Conservation (phyloP, 305 asterid species). For the Fraxinus greggii region DNA sequence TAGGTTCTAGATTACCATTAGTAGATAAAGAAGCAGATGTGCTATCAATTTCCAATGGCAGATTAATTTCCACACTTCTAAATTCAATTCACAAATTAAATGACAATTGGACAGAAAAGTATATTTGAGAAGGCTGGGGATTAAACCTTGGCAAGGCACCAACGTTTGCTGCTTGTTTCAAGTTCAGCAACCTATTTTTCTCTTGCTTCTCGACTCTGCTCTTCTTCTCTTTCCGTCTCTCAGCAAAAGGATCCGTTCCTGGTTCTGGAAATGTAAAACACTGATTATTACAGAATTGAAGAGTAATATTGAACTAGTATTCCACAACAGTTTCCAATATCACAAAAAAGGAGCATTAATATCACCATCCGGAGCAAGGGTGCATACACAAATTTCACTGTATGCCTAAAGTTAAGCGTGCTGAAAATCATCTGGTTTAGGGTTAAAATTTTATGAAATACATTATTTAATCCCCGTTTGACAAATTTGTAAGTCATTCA, state of each 20-base stretch:
- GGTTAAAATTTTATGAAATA: neutral
- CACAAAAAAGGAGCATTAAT: neutral
- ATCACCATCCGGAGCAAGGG: neutral
- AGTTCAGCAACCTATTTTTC: constrained; percentile 65
- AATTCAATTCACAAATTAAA: neutral
- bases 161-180: constrained; percentile 78
- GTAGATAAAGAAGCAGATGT: neutral
- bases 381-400: neutral
- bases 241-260: constrained; percentile 90
- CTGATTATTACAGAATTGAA: constrained; percentile 13
- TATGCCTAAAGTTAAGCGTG: neutral
- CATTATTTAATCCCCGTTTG: neutral
- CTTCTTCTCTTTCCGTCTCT: constrained; percentile 75
- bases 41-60: neutral
- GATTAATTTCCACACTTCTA: neutral
- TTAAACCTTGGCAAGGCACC: constrained; percentile 94
- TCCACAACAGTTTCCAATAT: constrained; percentile 4
- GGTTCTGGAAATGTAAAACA: constrained; percentile 47
- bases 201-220: constrained; percentile 73
- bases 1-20: neutral
- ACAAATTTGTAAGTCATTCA: neutral
- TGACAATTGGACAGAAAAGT: neutral
- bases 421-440: neutral
- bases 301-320: neutral
- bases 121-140: neutral